Percentiles rank a stretch among this genome's conserved stretches.
These are phyloP conservation scores for Allomyces javanicus DNA, from an alignment of 192 early-diverging fungal genomes.

Conservation along the genomic window DNA sequence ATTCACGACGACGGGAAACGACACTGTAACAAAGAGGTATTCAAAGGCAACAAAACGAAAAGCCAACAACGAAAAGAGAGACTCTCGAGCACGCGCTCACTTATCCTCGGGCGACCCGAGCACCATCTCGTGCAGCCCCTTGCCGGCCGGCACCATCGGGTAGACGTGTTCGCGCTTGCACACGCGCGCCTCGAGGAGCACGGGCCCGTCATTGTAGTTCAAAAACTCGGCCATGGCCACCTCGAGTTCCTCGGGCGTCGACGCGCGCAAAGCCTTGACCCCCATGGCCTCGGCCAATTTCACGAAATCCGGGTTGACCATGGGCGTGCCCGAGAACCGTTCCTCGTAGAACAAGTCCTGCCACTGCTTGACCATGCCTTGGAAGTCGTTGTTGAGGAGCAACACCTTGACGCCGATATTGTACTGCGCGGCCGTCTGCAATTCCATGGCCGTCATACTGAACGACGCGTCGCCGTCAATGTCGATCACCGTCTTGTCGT, in stretches of 20 bases:
- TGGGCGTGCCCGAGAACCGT: constrained; percentile 80
- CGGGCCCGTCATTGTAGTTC: constrained; percentile 54
- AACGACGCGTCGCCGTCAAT: constrained; percentile 98
- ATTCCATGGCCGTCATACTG: constrained; percentile 96
- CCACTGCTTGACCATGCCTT: constrained; percentile 93
- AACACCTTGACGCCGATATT: constrained; percentile 93
- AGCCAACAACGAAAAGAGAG: not conserved
- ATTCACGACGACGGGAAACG: too few relatives aligned
- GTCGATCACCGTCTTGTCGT: constrained; percentile 88
- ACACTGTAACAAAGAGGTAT: too few relatives aligned
- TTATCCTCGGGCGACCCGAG: constrained; percentile 7
- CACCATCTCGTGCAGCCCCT: constrained; percentile 77
- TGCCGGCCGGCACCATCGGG: constrained; percentile 94
- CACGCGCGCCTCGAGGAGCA: constrained; percentile 78
- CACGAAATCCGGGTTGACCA: constrained; percentile 96
- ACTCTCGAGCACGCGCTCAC: not conserved
- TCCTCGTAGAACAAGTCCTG: constrained; percentile 95
- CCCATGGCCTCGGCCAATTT: constrained; percentile 90
- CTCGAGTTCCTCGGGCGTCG: constrained; percentile 65
- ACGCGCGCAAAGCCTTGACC: constrained; percentile 67
- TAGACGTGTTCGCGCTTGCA: constrained; percentile 84
- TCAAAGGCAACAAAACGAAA: not conserved
- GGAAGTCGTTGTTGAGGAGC: constrained; percentile 96
- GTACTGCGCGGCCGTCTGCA: constrained; percentile 93
- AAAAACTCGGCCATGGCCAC: constrained; percentile 79